Conservation (phyloP, 371 early-diverging fungal species). For the Lichtheimia hyalospora region DNA sequence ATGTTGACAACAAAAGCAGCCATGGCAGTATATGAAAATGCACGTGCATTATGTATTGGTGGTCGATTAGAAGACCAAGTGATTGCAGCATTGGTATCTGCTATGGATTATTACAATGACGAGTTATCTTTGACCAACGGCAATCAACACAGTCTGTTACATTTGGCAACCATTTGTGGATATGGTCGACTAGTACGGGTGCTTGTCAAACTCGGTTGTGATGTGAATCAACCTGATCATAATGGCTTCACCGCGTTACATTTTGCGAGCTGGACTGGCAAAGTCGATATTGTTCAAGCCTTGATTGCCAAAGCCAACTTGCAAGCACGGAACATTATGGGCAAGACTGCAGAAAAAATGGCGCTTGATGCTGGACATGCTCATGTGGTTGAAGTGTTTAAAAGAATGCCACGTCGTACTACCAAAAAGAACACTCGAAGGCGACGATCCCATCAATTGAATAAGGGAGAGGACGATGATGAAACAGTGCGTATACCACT, state of each 20-base stretch:
- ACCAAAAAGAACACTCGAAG: not conserved
- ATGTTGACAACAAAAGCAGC: constrained; percentile 26
- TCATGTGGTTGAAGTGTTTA: constrained; percentile 25
- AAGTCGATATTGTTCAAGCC: constrained; percentile 38
- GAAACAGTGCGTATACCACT: constrained; percentile 28
- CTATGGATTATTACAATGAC: constrained; percentile 13
- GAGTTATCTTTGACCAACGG: constrained; percentile 38
- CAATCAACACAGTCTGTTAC: constrained; percentile 48
- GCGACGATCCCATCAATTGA: not conserved
- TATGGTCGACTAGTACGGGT: constrained; percentile 30
- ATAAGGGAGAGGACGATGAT: constrained; percentile 2
- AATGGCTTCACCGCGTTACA: constrained; percentile 60
- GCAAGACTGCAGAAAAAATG: constrained; percentile 39
- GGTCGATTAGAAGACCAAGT: constrained; percentile 32
- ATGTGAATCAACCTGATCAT: constrained; percentile 40
- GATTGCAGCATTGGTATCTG: constrained; percentile 23
- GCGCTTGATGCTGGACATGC: constrained; percentile 38
- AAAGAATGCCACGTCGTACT: constrained; percentile 4
- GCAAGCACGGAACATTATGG: constrained; percentile 25
- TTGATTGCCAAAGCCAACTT: constrained; percentile 28
- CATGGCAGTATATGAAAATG: constrained; percentile 36
- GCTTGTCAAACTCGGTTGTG: constrained; percentile 34
- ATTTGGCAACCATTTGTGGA: constrained; percentile 51
- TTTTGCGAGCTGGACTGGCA: constrained; percentile 63
- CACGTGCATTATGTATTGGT: constrained; percentile 25